Base-by-base conservation (phyloP, 2,329 filamentous ascomycete species). In the Magnaporthales sp. region DNA sequence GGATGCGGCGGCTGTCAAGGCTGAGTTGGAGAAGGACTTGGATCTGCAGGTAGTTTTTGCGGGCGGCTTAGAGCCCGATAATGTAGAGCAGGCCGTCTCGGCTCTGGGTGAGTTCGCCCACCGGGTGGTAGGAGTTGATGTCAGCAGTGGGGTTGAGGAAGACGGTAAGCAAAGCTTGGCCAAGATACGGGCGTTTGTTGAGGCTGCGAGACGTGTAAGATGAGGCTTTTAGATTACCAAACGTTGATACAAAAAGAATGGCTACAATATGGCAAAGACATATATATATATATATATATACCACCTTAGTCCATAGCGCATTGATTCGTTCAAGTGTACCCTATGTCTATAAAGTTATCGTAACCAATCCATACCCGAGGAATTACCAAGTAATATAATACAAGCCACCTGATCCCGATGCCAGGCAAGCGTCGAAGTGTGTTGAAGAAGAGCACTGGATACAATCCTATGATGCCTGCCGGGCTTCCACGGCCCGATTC, bases 111-210 rank as follows among this genome's bases (percentile, higher is more conserved):
- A 84, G 7, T 75, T 86, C 10, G 81, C 81, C 29, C 54, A 58
- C 58, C 54, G 89, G 68, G 86, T 97, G 13, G 80, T 93, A 38
- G 93, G 90, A 1, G 91, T 99, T 3, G 95, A 99, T 80, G 92
- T 97, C 24, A 97, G 93, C 77, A 97, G 92, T 73, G 96, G 96
- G 0, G 93, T 99, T 2, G 95, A 98, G 78, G 88, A 87, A 46
- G 85, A 90, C 71, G 94, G 93, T 2, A 81, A 87, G 74, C 95
- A 99, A 78, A 91, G 89, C 76, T 73, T 94, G 67, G 85, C 87
- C 22, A 96, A 90, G 80, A 98, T 99, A 71, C 81, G 82, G 69
- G 86, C 84, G 4, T 99, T 99, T 77, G 82, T 98, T 56, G 84
- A 86, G 74, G 87, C 88, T 46, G 91, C 89, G 0, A 95, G 95